phyloP scores from a whole-genome alignment of 2,329 filamentous ascomycete genomes.

The Aspergillus bombycis region DNA sequence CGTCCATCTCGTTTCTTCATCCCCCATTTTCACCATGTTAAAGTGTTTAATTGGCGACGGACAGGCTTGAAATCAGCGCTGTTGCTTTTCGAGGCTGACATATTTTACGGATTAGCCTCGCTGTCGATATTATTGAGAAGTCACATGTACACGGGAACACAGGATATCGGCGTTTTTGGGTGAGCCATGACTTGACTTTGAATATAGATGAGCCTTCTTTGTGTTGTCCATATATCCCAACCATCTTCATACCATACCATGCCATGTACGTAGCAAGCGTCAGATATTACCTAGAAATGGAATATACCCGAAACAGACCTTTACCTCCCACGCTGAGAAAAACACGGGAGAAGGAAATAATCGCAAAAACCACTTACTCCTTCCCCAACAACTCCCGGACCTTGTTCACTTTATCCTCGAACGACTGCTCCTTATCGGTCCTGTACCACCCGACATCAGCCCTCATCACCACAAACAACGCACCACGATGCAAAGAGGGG shows the following conservation, averaged over 20 bases:
- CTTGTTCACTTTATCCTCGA: slow-evolving; percentile 74
- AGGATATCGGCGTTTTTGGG: slow-evolving; percentile 11
- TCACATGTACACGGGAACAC: slow-evolving; percentile 1
- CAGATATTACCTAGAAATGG: not conserved
- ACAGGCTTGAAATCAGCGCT: slow-evolving; percentile 8
- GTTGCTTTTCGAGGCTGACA: slow-evolving; percentile 1
- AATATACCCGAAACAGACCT: not conserved
- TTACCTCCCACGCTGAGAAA: not conserved
- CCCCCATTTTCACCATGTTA: slow-evolving; percentile 12
- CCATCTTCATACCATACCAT: not conserved
- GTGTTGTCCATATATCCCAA: slow-evolving; percentile 1
- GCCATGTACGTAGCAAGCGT: slow-evolving; percentile 3
- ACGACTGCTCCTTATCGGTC: slow-evolving; percentile 83
- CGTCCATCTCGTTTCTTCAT: not conserved
- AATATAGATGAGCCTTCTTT: slow-evolving; percentile 8
- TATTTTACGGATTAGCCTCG: not conserved
- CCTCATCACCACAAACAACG: slow-evolving; percentile 17
- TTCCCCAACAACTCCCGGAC: slow-evolving; percentile 57
- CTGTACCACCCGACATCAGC: slow-evolving; percentile 45
- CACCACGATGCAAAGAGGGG: not conserved
- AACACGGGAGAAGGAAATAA: not conserved
- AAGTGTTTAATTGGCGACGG: slow-evolving; percentile 1
- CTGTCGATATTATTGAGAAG: slow-evolving; percentile 2
- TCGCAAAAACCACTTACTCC: slow-evolving; percentile 7
- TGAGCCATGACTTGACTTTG: slow-evolving; percentile 10